Percentiles rank a stretch among this genome's conserved stretches.
phyloP scores from a whole-genome alignment of 345 rosid species.

The Heritiera fomes region DNA sequence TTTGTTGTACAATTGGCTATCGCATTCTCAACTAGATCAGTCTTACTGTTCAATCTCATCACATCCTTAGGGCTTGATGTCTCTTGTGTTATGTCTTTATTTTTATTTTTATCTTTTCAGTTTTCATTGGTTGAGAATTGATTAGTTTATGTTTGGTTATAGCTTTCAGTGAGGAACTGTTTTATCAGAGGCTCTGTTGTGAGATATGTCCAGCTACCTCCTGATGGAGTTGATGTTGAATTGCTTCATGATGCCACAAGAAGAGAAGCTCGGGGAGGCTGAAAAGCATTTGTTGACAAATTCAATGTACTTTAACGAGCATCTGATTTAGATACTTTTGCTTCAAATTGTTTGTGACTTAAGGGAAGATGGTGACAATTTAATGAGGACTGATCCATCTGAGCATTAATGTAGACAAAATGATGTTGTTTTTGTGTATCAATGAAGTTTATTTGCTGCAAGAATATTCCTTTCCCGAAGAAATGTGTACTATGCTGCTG shows the following conservation, averaged over 20 bases:
- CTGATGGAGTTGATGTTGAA: conserved; percentile 94
- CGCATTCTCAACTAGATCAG: neutral
- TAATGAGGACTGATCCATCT: conserved; percentile 1
- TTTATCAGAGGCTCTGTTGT: conserved; percentile 99
- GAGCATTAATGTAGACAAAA: neutral
- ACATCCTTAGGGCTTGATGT: neutral
- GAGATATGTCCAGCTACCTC: conserved; percentile 93
- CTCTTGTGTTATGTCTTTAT: neutral
- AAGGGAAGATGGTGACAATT: conserved; percentile 21
- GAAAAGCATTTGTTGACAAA: conserved; percentile 16
- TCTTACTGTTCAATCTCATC: neutral
- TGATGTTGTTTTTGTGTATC: conserved; percentile 8
- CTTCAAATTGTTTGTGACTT: conserved; percentile 27
- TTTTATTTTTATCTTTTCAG: neutral
- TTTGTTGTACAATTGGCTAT: neutral
- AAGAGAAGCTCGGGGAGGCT: conserved; percentile 99
- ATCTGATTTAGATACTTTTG: conserved; percentile 19
- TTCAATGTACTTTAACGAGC: conserved; percentile 22
- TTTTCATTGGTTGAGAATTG: neutral
- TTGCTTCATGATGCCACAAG: conserved; percentile 98
- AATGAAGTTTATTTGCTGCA: neutral
- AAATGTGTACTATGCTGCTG: neutral
- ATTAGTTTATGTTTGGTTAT: conserved; percentile 31
- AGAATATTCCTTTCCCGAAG: neutral
- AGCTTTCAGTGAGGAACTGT: conserved; percentile 99